Base-by-base conservation (phyloP, 352 stramenopile genomes). In the Aphanomyces euteiches region DNA sequence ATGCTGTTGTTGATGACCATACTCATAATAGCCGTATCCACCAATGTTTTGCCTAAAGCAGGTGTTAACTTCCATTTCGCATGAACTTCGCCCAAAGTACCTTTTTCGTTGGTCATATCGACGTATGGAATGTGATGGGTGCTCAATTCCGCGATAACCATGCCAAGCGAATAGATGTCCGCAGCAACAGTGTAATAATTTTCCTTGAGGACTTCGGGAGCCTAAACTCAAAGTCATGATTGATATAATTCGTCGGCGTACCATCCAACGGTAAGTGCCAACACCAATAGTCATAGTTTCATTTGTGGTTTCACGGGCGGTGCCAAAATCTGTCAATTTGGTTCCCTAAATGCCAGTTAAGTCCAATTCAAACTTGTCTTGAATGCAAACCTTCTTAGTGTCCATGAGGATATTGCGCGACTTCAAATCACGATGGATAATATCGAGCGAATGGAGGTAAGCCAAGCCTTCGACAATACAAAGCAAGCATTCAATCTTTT, bases 391-490 rank as follows among this genome's bases (percentile, higher is more conserved):
- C 56, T 39, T 63, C 7, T 45, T 7, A 15, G 61, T 65, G 37
- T 75, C 54, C 15, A 81, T 64, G 45, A 82, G 78, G 48, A 78
- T 77, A 63, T 82, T 82, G 21, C 73, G 69, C 21, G 77, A 76
- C 65, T 87, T 87, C 53, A 87, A 56, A 57, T 82, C 77, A 21
- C 77, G 73, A 59, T 82, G 77, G 50, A 82, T 80, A 6, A 82
- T 36, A 37, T 66, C 39, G 8, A 66, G 34, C 57, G 57, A 66
- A 34, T 66, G 57, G 1, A 66, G n/a, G 19, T 53, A 66, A 6
- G 50, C 57, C 7, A 66, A 37, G 5, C 57, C 57, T 50, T 66
- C 57, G 36, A 48, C 39, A 19, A 66, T 50, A 37, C 38, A 13
- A 38, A 66, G 36, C 28, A 66, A 28, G 15, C 37, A 53, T 8